These are phyloP conservation scores for Lignosus rhinocerotis DNA, from an alignment of 1,284 basidiomycete genomes.

Conservation along the genomic window DNA sequence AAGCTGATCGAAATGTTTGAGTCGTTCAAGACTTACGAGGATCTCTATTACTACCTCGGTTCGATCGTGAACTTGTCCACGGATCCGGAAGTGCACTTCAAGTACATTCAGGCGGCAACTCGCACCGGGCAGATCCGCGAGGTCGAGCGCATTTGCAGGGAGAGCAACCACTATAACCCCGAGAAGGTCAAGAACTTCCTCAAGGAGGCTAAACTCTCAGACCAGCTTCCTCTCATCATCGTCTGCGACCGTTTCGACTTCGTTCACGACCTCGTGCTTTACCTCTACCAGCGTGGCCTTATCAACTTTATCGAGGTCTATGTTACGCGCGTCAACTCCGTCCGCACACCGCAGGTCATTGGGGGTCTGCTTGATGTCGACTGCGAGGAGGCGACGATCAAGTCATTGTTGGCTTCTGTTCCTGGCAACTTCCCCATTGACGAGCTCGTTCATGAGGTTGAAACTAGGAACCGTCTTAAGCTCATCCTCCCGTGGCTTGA, in stretches of 20 bases:
- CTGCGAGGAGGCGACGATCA: slow-evolving; percentile 96
- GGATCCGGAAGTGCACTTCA: slow-evolving; percentile 99
- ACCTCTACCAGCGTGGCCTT: slow-evolving; percentile 97
- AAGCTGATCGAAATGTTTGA: slow-evolving; percentile 99
- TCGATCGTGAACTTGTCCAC: slow-evolving; percentile 97
- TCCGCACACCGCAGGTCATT: slow-evolving; percentile 97
- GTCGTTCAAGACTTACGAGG: slow-evolving; percentile 97
- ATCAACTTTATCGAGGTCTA: slow-evolving; percentile 99
- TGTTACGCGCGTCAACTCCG: slow-evolving; percentile 97
- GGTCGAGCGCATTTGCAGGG: slow-evolving; percentile 97
- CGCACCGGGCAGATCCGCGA: slow-evolving; percentile 98
- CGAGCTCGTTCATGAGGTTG: slow-evolving; percentile 96
- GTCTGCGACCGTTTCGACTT: slow-evolving; percentile 99
- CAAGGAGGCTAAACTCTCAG: slow-evolving; percentile 95
- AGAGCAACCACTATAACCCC: slow-evolving; percentile 97
- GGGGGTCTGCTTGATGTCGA: slow-evolving; percentile 98
- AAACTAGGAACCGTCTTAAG: slow-evolving; percentile 95
- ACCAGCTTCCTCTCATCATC: slow-evolving; percentile 98
- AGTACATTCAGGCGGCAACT: slow-evolving; percentile 99
- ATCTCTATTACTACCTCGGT: slow-evolving; percentile 96
- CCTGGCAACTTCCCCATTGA: slow-evolving; percentile 98
- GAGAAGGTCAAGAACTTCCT: slow-evolving; percentile 99
- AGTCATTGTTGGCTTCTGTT: slow-evolving; percentile 90
- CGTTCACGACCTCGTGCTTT: slow-evolving; percentile 98
- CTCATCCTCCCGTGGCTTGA: slow-evolving; percentile 98